Evolutionary conservation across 1,284 basidiomycete species (phyloP).

Genomic region (Sporisorium exsertum): DNA sequence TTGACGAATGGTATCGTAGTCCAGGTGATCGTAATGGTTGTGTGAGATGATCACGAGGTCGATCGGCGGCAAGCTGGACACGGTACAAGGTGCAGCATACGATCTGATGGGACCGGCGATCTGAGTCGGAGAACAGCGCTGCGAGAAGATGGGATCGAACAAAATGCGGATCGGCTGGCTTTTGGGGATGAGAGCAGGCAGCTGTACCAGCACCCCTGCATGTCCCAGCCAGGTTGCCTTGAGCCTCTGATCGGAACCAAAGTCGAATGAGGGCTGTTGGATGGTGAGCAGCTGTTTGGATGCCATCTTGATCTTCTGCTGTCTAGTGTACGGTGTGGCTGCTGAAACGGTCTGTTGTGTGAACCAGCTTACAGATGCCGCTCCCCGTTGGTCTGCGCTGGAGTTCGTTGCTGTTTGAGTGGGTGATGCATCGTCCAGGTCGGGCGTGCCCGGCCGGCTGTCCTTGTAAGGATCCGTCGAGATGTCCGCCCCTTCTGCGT

Average conservation of each 20-base stretch:
- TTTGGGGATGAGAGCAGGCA: slow-evolving; percentile 29
- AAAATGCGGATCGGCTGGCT: slow-evolving; percentile 47
- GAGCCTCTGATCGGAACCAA: slow-evolving; percentile 15
- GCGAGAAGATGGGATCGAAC: slow-evolving; percentile 67
- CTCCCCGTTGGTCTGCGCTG: neutral
- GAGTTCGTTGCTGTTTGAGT: neutral
- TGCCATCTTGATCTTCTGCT: slow-evolving; percentile 30
- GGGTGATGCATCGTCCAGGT: slow-evolving; percentile 6
- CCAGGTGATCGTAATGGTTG: slow-evolving; percentile 68
- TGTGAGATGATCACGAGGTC: slow-evolving; percentile 66
- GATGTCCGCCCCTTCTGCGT: neutral
- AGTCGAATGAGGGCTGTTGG: slow-evolving; percentile 42
- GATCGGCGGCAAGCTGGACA: slow-evolving; percentile 57
- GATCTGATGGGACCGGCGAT: slow-evolving; percentile 57
- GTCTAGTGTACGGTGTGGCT: slow-evolving; percentile 20
- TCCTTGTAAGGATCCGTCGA: slow-evolving; percentile 18
- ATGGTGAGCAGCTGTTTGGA: slow-evolving; percentile 35
- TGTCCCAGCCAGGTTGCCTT: slow-evolving; percentile 66
- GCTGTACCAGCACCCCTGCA: slow-evolving; percentile 61
- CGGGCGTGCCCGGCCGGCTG: slow-evolving; percentile 23
- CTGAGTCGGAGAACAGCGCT: slow-evolving; percentile 64
- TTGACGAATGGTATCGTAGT: slow-evolving; percentile 55
- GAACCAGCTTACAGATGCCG: neutral
- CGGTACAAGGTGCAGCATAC: slow-evolving; percentile 57
- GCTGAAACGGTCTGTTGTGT: slow-evolving; percentile 7